Conservation (phyloP, 805 yeast genomes). For the Saccharomyces mikatae region DNA sequence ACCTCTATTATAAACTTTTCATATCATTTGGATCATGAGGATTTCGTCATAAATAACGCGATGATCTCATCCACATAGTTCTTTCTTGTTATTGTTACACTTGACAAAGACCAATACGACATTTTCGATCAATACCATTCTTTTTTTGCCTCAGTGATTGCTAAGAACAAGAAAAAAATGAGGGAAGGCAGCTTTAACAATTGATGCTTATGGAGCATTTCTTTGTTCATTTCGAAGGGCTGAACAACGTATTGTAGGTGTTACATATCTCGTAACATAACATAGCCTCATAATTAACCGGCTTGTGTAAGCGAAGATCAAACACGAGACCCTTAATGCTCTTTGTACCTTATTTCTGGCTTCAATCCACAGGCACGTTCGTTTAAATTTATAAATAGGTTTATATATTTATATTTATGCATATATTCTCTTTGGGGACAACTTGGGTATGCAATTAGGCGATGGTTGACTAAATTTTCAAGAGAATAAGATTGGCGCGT, state of each 20-base stretch:
- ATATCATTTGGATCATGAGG: slow-evolving; percentile 51
- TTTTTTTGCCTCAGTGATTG: slow-evolving; percentile 19
- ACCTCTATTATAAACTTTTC: no score
- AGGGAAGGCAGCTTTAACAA: no score
- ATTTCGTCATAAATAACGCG: slow-evolving; percentile 48
- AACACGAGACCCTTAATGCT: not conserved
- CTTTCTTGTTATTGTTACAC: no score
- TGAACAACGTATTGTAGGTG: not conserved
- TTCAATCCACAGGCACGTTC: not conserved
- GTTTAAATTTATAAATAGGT: not conserved
- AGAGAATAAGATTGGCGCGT: not conserved
- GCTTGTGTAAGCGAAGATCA: not conserved
- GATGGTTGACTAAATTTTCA: not conserved
- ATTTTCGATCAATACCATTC: no score
- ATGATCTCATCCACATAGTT: no score
- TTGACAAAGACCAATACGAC: no score
- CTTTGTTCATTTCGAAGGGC: not conserved
- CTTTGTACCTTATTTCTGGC: not conserved
- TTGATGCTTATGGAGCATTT: not conserved
- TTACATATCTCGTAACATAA: not conserved
- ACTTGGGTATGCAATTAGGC: not conserved
- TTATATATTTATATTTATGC: not conserved
- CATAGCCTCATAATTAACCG: not conserved
- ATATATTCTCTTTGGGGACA: not conserved
- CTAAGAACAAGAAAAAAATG: slow-evolving; percentile 24